These are phyloP conservation scores for Dendrobium huoshanense DNA, from an alignment of 106 monocot genomes.

Conservation along the genomic window DNA sequence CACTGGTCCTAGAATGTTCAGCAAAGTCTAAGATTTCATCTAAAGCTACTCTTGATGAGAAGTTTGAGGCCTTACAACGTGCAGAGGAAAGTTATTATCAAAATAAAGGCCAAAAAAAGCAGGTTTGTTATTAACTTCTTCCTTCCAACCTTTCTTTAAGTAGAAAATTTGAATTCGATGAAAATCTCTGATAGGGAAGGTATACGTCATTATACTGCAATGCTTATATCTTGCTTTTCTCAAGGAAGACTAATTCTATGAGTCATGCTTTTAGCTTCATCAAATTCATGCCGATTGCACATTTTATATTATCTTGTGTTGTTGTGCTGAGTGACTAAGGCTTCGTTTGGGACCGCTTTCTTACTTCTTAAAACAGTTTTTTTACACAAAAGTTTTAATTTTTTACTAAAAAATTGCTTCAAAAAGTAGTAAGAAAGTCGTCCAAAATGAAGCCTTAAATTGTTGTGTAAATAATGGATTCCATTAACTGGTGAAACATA, in stretches of 20 bases:
- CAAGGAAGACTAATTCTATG: background rate
- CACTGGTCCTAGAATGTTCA: conserved; percentile 16
- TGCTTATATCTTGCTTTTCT: background rate
- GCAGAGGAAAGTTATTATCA: conserved; percentile 74
- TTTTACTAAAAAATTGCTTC: too few relatives aligned
- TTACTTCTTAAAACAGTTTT: too few relatives aligned
- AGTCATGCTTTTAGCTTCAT: background rate
- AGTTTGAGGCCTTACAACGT: conserved; percentile 47
- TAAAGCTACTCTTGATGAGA: conserved; percentile 36
- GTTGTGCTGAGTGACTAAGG: background rate
- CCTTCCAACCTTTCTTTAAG: background rate
- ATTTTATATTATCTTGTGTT: background rate
- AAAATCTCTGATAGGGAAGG: background rate
- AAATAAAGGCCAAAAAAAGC: conserved; percentile 36
- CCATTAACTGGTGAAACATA: background rate
- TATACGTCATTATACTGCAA: background rate
- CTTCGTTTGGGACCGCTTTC: too few relatives aligned
- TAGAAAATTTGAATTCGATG: background rate
- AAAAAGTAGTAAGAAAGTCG: too few relatives aligned
- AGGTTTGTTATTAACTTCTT: conserved; percentile 28
- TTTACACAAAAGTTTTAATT: too few relatives aligned
- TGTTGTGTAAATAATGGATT: background rate
- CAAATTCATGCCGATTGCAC: background rate
- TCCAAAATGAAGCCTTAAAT: background rate
- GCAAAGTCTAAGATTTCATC: conserved; percentile 37